These are phyloP conservation scores for Populus hybrid DNA, from an alignment of 441 rosid species.

Conservation along the genomic window DNA sequence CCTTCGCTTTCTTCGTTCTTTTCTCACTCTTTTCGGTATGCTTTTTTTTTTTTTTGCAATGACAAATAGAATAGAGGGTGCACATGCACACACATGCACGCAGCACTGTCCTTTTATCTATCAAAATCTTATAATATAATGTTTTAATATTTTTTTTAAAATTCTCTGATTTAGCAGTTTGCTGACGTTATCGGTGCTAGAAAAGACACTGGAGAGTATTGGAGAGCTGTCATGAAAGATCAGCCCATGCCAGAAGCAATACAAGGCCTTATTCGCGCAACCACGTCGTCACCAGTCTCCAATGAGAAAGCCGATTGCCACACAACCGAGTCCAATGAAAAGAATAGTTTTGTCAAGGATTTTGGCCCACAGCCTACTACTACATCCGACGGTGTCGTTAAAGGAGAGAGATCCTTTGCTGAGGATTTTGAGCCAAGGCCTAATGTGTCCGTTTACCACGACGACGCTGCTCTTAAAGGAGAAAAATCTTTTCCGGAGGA, in stretches of 20 bases:
- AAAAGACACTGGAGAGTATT: constrained; percentile 31
- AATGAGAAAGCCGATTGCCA: constrained; percentile 15
- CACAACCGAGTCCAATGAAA: neutral
- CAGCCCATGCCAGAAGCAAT: constrained; percentile 28
- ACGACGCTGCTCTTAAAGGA: neutral
- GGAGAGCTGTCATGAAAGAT: constrained; percentile 26
- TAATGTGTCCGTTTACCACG: neutral
- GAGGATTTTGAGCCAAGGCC: constrained; percentile 14
- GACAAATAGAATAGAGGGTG: too few species aligned
- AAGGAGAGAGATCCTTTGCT: neutral
- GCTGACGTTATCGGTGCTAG: constrained; percentile 18
- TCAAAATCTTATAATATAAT: too few species aligned
- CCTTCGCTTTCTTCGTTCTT: constrained; percentile 3
- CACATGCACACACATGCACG: neutral
- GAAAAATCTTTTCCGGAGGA: neutral
- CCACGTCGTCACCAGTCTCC: neutral
- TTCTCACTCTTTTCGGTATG: constrained; percentile 18
- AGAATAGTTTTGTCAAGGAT: neutral
- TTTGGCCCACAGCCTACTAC: neutral
- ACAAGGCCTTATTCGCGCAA: constrained; percentile 7
- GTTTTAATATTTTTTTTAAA: neutral
- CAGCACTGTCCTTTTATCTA: neutral
- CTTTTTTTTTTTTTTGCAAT: neutral
- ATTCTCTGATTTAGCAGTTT: neutral
- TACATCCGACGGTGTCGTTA: neutral